A percentile compares a stretch with the other conserved stretches of the same genome.
Conservation (phyloP, 1,284 basidiomycete species). For the Rhodotorula sp. region DNA sequence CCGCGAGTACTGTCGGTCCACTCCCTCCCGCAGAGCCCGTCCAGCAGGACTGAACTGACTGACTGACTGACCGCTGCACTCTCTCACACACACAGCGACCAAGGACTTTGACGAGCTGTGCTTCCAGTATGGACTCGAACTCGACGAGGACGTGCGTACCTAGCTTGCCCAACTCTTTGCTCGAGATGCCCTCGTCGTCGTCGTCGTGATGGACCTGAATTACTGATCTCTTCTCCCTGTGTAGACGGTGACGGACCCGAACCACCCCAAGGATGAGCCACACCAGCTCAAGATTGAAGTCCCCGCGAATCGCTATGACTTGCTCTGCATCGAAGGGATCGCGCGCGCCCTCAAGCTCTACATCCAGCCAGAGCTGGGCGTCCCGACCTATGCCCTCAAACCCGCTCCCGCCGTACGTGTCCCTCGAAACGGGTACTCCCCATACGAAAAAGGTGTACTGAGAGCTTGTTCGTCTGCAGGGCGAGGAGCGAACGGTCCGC, state of each 20-base stretch:
- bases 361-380: constrained; percentile 52
- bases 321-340: constrained; percentile 96
- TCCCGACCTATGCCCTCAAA: constrained; percentile 31
- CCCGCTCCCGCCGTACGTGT: constrained; percentile 32
- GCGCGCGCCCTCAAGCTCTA: constrained; percentile 83
- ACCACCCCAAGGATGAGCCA: constrained; percentile 47
- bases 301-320: constrained; percentile 96
- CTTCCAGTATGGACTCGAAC: constrained; percentile 96
- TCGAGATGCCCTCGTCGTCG: neutral
- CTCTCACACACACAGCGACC: constrained; percentile 59
- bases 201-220: neutral
- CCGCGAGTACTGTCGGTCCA: constrained; percentile 69
- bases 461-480: neutral
- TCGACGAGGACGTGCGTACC: constrained; percentile 82
- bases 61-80: neutral
- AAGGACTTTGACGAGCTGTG: constrained; percentile 94
- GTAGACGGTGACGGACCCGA: constrained; percentile 37
- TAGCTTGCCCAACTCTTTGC: too few species aligned
- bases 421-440: neutral
- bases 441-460: too few species aligned
- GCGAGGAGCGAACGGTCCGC: constrained; percentile 30
- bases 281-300: constrained; percentile 98
- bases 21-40: too few species aligned
- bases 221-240: neutral
- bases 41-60: neutral